Base-by-base conservation (phyloP, 2,329 filamentous ascomycete genomes). In the Talaromyces sp. region DNA sequence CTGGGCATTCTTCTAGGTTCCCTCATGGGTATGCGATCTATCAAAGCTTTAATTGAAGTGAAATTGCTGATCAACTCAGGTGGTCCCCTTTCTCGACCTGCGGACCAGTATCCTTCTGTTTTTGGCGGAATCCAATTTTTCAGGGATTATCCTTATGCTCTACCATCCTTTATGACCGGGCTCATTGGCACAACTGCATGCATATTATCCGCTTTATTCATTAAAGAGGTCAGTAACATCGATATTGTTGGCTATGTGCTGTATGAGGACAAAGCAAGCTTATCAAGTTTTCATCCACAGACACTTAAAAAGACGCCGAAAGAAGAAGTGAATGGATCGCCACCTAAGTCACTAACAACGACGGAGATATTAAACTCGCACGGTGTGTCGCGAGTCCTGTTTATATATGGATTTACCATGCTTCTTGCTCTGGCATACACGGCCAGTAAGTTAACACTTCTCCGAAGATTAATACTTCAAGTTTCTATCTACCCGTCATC, bases 1-100 rank as follows among this genome's bases (percentile, higher is more conserved):
- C 21, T 92, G 8, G 89, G 89, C 3, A 84, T 93, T 45, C 84
- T 90, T 59, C 31, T 90, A 1, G 89, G 89, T 0, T 88, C 89
- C 2, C 66, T 89, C 8, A 67, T 91, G 19, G 78, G 75, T 75
- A 61, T 46, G 62, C 59, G 6, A 10, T 46, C n/a, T 13, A 43
- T 21, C 5, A 39, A 22, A 19, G 11, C n/a, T n/a, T n/a, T n/a
- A 25, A 17, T 9, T 9, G 35, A n/a, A 13, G 4, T 15, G 33
- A 56, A 13, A 1, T 10, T 33, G 10, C 9, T 41, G 15, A 51
- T 21, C 21, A 46, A 22, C 17, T 10, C 21, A 81, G 88, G 89
- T 41, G 89, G 89, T 54, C 78, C 76, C 0, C 78, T 94, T 1
- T 85, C 88, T 10, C 81, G 88, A 35, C 89, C 89, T 1, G 84